Evolutionary conservation across 2,329 filamentous ascomycete species (phyloP).

Genomic region (Aspergillus ochraceoroseus): DNA sequence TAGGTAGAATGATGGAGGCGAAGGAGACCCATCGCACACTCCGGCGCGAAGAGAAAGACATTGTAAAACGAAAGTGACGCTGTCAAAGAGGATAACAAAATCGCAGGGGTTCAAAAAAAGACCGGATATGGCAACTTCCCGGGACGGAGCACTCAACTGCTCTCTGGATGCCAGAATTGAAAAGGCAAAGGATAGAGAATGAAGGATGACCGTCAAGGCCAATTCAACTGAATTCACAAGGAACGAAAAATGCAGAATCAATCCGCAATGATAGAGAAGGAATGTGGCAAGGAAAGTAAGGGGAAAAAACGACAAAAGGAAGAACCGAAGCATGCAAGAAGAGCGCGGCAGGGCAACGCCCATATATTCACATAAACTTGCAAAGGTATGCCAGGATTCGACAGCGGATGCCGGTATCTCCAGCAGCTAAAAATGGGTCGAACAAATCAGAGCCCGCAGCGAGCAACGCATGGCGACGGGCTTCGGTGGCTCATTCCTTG

Average conservation of each 20-base stretch:
- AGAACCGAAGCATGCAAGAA: constrained; percentile 10
- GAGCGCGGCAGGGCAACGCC: constrained; percentile 6
- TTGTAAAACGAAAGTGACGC: constrained; percentile 19
- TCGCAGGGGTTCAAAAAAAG: background rate
- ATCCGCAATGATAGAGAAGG: constrained; percentile 12
- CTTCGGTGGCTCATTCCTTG: constrained; percentile 17
- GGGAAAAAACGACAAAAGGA: constrained; percentile 11
- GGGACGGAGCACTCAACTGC: no score
- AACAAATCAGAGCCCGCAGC: constrained; percentile 15
- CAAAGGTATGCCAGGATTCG: no score
- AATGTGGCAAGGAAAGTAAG: constrained; percentile 19
- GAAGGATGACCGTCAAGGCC: constrained; percentile 23
- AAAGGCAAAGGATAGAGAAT: constrained; percentile 9
- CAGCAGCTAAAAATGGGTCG: background rate
- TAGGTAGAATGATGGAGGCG: constrained; percentile 27
- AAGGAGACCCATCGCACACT: constrained; percentile 33
- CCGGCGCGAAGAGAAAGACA: constrained; percentile 29
- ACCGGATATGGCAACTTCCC: no score
- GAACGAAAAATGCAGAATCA: constrained; percentile 14
- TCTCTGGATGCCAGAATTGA: no score
- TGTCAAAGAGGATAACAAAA: background rate
- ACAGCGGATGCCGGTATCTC: constrained; percentile 5
- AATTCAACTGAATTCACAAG: constrained; percentile 9
- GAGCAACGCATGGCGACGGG: constrained; percentile 2
- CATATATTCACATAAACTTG: constrained; percentile 9